A percentile compares a stretch with the other conserved stretches of the same genome.
Conservation (phyloP, 2,329 filamentous ascomycete species). For the Aspergillus quadrilineatus region DNA sequence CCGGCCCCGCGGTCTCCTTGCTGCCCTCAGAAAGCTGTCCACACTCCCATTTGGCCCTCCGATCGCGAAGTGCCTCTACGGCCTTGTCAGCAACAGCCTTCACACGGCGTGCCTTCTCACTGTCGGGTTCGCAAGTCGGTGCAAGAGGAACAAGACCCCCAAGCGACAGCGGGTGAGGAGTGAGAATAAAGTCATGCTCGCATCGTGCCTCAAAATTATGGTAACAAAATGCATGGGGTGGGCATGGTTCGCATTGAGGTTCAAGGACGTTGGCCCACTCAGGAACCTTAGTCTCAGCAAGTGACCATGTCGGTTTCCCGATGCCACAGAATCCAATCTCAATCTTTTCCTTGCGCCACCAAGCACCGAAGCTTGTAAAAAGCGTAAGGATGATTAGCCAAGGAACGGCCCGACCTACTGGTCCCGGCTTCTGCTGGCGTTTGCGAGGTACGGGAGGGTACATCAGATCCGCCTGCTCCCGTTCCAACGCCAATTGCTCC, state of each 20-base stretch:
- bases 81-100: constrained; percentile 85
- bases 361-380: constrained; percentile 69
- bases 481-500: constrained; percentile 76
- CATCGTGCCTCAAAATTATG: constrained; percentile 74
- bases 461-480: constrained; percentile 58
- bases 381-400: constrained; percentile 70
- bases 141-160: constrained; percentile 79
- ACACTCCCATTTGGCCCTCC: constrained; percentile 87
- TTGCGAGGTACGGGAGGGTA: constrained; percentile 26
- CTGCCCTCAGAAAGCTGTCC: constrained; percentile 69
- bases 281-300: constrained; percentile 66
- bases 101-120: constrained; percentile 83
- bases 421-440: constrained; percentile 39
- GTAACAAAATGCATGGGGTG: constrained; percentile 85
- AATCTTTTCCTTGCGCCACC: constrained; percentile 95
- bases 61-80: constrained; percentile 79
- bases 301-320: constrained; percentile 61
- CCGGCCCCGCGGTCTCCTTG: constrained; percentile 60
- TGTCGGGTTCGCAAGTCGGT: constrained; percentile 91
- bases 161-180: constrained; percentile 78
- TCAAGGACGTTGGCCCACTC: constrained; percentile 68
- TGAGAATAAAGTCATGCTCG: constrained; percentile 82
- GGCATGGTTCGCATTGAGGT: constrained; percentile 86
- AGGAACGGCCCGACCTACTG: constrained; percentile 61
- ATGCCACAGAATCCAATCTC: constrained; percentile 92